Conservation (phyloP, 345 rosid genomes). For the Brassica juncea region DNA sequence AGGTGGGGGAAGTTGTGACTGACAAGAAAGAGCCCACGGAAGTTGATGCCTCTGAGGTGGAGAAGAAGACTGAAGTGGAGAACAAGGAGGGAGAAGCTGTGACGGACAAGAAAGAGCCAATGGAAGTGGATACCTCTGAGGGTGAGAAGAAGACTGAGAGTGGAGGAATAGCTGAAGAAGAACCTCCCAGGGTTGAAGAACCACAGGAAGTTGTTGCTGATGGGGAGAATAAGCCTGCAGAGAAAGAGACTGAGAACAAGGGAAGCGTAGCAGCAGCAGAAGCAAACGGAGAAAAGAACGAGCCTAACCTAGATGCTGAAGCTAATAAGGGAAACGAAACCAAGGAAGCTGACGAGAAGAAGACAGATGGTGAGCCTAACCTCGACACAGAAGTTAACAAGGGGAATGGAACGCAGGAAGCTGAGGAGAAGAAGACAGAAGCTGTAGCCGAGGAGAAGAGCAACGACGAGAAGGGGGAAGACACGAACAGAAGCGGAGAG, state of each 20-base stretch:
- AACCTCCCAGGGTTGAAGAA: conserved; percentile 27
- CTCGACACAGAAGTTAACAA: conserved; percentile 8
- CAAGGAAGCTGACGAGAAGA: conserved; percentile 20
- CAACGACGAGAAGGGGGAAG: conserved; percentile 28
- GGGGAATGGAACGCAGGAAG: conserved; percentile 17
- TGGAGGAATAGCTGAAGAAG: conserved; percentile 23
- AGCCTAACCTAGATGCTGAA: conserved; percentile 2
- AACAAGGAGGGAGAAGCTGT: conserved; percentile 29
- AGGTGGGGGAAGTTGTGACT: conserved; percentile 23
- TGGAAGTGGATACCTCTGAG: neutral
- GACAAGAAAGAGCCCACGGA: conserved; percentile 1
- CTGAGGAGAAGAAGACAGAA: conserved; percentile 21
- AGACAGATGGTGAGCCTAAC: conserved; percentile 2
- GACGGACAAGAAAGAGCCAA: neutral
- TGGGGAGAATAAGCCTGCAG: conserved; percentile 28
- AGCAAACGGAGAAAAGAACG: conserved; percentile 25
- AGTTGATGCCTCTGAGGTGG: neutral
- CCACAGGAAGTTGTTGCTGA: conserved; percentile 17
- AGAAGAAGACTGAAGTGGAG: conserved; percentile 21
- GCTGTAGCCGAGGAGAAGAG: conserved; percentile 26
- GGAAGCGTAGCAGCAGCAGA: neutral
- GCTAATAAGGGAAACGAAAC: conserved; percentile 8
- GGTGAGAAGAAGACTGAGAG: conserved; percentile 26
- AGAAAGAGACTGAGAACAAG: conserved; percentile 22
- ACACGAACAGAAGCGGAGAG: conserved; percentile 25